Evolutionary conservation across 2,329 filamentous ascomycete genomes (phyloP).

Genomic region (Teratosphaeria epicoccoides): DNA sequence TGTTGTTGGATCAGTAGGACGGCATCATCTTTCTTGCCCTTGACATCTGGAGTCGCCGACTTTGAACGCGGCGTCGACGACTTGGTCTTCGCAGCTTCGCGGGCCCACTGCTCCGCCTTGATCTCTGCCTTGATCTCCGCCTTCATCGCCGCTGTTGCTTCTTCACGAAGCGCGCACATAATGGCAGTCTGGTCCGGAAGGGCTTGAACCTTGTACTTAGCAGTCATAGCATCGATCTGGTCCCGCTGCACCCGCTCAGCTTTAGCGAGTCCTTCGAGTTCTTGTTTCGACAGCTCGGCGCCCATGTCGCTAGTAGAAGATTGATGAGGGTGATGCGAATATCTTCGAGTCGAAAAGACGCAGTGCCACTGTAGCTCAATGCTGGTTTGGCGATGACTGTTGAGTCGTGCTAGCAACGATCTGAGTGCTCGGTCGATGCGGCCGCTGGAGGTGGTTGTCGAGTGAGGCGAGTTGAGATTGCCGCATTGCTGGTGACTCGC

Average conservation of each 20-base stretch:
- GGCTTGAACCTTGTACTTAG: background rate
- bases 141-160: background rate
- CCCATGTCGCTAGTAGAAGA: background rate
- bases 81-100: background rate
- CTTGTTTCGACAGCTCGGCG: background rate
- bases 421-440: background rate
- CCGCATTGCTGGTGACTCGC: background rate
- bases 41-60: background rate
- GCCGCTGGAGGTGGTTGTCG: background rate
- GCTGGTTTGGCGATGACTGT: no score
- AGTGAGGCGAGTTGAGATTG: background rate
- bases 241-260: background rate
- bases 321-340: background rate
- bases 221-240: background rate
- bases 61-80: background rate
- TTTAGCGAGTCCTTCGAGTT: background rate
- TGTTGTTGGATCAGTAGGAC: background rate
- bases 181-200: background rate
- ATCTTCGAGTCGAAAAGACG: no score
- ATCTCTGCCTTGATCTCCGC: background rate
- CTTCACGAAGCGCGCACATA: no score
- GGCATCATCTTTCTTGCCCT: background rate
- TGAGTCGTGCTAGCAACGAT: background rate
- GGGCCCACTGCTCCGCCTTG: background rate
- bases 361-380: no score